Base-by-base conservation (phyloP, 164 flowering plant genomes). In the Kingdonia uniflora region DNA sequence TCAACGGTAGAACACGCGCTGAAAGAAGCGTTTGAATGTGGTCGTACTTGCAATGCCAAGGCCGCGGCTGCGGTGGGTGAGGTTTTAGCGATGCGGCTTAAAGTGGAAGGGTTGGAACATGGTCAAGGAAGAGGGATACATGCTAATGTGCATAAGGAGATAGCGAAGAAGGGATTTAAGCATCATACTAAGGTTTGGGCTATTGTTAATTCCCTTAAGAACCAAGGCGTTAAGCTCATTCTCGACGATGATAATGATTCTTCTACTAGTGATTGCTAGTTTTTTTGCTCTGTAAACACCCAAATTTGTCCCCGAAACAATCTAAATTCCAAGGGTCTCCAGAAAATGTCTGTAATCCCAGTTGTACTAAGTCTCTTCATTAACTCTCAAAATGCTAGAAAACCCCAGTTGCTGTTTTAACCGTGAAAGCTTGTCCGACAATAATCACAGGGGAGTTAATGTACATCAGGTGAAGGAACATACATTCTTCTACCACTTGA, bases 61-160 rank as follows among this genome's bases (percentile, higher is more conserved):
- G 95, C 99, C 0, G 99, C 95, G 1, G 70, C 78, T 0, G 71
- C 76, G 6, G 83, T 92, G 11, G 95, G 99, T 7, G 96, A 86
- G 69, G 99, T 92, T 21, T 45, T 92, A 58, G 97, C 97, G 0
- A 92, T 80, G 97, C 66, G 97, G 16, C 81, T 89, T 49, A 86
- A 80, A 67, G 95, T 94, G 26, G 95, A 78, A 56, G 95, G 96
- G 1, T 74, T 94, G n/a, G 81, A 76, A 17, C 70, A 80, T 16
- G 92, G 85, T 1, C 71, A 73, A 20, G 97, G 85, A 23, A 54
- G 80, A 51, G 89, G 84, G 10, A 82, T 92, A 14, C 85, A 86
- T 51, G 83, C 68, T 0, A 58, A 94, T 57, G 78, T 84, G 0
- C 64, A 73, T 40, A 89, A 86, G 61, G 95, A 88, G 68, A 62